Percentiles rank a stretch among this genome's conserved stretches.
These are phyloP conservation scores for Penicillium hordei DNA, from an alignment of 2,329 filamentous ascomycete species.

Conservation along the genomic window DNA sequence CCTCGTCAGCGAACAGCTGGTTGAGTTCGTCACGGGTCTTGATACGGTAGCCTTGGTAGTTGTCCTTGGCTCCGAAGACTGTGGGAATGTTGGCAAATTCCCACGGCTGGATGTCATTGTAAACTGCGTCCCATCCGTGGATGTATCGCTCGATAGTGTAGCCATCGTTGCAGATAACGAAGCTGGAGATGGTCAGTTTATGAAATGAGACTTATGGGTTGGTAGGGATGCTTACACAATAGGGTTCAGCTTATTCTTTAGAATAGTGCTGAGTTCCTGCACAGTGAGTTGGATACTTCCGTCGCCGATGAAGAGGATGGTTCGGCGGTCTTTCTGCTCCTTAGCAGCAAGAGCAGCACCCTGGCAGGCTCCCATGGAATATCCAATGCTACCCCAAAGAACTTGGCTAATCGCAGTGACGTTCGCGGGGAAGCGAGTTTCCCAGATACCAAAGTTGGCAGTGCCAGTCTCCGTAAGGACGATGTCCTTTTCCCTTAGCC, in stretches of 20 bases:
- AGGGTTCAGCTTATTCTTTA: conserved; percentile 69
- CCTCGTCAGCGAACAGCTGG: conserved; percentile 61
- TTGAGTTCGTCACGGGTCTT: conserved; percentile 70
- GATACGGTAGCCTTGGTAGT: conserved; percentile 63
- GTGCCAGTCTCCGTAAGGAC: conserved; percentile 87
- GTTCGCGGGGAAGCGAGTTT: conserved; percentile 73
- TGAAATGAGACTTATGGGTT: too few species aligned
- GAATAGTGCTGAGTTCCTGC: conserved; percentile 82
- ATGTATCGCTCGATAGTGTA: conserved; percentile 89
- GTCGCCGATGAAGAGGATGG: conserved; percentile 85
- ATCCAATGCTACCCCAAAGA: conserved; percentile 68
- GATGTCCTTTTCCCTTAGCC: conserved; percentile 70
- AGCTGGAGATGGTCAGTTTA: conserved; percentile 47
- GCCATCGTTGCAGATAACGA: conserved; percentile 83
- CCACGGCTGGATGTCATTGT: conserved; percentile 81
- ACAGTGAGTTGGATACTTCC: conserved; percentile 82
- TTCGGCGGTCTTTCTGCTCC: conserved; percentile 64
- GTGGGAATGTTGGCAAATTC: conserved; percentile 66
- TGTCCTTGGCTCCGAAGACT: conserved; percentile 64
- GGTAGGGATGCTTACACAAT: conserved; percentile 62
- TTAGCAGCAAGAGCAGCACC: conserved; percentile 73
- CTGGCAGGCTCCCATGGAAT: conserved; percentile 62
- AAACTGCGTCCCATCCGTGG: conserved; percentile 74
- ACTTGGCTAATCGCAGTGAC: conserved; percentile 80
- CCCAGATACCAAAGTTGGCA: conserved; percentile 83